Evolutionary conservation across 306 rosid species (phyloP), one percentile per base, ranked within the genome.

Genomic region (Gillenia trifoliata): DNA sequence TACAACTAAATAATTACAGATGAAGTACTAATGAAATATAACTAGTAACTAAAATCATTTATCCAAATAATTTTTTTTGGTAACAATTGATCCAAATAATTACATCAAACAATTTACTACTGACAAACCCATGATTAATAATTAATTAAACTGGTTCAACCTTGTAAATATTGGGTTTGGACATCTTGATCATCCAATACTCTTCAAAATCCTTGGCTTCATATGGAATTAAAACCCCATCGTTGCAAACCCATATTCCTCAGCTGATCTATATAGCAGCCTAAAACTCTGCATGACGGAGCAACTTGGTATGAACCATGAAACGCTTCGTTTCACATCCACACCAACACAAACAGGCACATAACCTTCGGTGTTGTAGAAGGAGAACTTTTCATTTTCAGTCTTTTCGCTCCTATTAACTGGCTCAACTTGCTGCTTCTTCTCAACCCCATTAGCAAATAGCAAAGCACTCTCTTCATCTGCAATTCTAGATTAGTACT

Each of bases 271-370:
- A 36, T 52, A 49, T 8, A 88, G 75, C 61, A 88, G 22, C 71
- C 82, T 86, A 49, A 68, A 88, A 88, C 70, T 78, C 76, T 4
- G 66, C 86, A 74, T 84, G 80, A n/a, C 75, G 73, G 28, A 86
- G 73, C 66, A 61, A 25, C 19, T 41, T 78, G 0, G 54, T 72
- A 5, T 73, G 85, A 81, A 88, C 82, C 85, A 88, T 78, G 55
- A 82, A 84, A 30, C 79, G 34, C 77, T 34, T 69, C 0, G 59
- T 57, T 7, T 82, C 10, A 81, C 81, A 38, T 79, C 73, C 70
- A 73, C 70, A 0, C 89, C 90, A 30, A 88, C 93, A 72, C 80
- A 84, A 38, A 88, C 70, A 20, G 90, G 90, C 68, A 86, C 84
- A 73, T 84, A 82, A 28, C 90, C 64, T 52, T 80, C 1, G 82